Base-by-base conservation (phyloP, 2,329 filamentous ascomycete species). In the Metarhizium robertsii region DNA sequence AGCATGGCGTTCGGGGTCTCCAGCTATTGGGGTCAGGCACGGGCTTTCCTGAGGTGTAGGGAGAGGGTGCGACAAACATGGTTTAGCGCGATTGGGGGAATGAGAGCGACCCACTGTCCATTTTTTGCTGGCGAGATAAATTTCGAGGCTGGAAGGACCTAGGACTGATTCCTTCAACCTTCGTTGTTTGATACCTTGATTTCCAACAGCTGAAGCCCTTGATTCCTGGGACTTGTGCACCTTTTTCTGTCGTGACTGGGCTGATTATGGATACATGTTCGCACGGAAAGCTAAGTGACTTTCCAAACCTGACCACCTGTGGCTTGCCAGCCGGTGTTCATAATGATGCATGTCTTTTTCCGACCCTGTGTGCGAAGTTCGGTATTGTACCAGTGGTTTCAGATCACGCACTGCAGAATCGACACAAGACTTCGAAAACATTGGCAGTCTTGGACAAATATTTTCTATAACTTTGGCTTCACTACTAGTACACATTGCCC, bases 401-500 rank as follows among this genome's bases (percentile, higher is more conserved):
- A 34, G 40, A 42, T 18, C 40, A 16, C n/a, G 40, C 14, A 42
- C 40, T 16, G 40, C 42, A 20, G n/a, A 18, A 16, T 20, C 42
- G 20, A 6, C 18, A 8, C n/a, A 16, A 7, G 14, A 45, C 6
- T 13, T 46, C 10, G 7, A 14, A 46, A 7, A 46, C 20, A 18
- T 46, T n/a, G 18, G 18, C n/a, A 30, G 18, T 8, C 20, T 4
- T 29, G 7, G 25, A 29, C 10, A 30, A 29, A 48, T 48, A 48
- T 6, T 14, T 48, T 6, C 16, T 14, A 48, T 6, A 13, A 54
- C 50, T 42, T 57, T 47, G 40, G 54, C 58, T 54, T 62, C 42
- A 25, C 45, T 52, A 54, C 48, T 52, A 47, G 20, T 52, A 47
- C 18, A 53, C 16, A 32, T 52, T 72, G 80, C 80, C 80, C 73